These are phyloP conservation scores for Blastomyces emzantsi DNA, from an alignment of 2,329 filamentous ascomycete genomes.

Conservation along the genomic window DNA sequence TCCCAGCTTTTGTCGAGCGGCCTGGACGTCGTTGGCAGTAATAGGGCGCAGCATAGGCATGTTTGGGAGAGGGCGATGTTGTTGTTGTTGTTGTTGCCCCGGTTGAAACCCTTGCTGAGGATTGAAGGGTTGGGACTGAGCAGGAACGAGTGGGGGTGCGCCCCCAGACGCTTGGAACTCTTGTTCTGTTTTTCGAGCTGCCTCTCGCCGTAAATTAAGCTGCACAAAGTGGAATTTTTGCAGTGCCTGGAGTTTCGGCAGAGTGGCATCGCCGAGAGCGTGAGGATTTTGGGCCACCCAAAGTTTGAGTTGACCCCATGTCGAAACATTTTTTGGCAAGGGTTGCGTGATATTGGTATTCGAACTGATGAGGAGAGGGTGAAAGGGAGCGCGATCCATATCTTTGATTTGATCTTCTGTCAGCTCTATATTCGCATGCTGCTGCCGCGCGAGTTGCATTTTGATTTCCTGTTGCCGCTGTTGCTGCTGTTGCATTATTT, in stretches of 20 bases:
- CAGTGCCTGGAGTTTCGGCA: slow-evolving; percentile 33
- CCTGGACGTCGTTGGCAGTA: slow-evolving; percentile 29
- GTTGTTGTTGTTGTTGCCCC: slow-evolving; percentile 22
- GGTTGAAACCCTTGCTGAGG: slow-evolving; percentile 22
- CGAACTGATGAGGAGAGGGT: slow-evolving; percentile 27
- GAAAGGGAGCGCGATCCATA: slow-evolving; percentile 36
- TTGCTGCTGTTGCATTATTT: slow-evolving; percentile 18
- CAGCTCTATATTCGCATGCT: slow-evolving; percentile 29
- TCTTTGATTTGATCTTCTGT: slow-evolving; percentile 34
- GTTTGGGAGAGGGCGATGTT: slow-evolving; percentile 22
- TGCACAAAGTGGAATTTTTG: slow-evolving; percentile 40
- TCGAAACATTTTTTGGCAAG: slow-evolving; percentile 44
- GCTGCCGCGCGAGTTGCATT: slow-evolving; percentile 20
- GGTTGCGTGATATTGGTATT: slow-evolving; percentile 26
- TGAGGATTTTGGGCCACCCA: slow-evolving; percentile 42
- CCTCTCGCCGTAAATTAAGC: slow-evolving; percentile 20
- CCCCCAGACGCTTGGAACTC: slow-evolving; percentile 19
- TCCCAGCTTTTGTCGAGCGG: slow-evolving; percentile 30
- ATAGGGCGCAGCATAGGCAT: slow-evolving; percentile 28
- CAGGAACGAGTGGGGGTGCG: slow-evolving; percentile 19
- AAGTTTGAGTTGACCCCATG: slow-evolving; percentile 50
- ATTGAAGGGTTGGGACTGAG: slow-evolving; percentile 23
- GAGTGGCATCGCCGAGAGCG: slow-evolving; percentile 33
- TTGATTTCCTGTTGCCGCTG: slow-evolving; percentile 18
- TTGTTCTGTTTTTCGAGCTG: slow-evolving; percentile 20